Evolutionary conservation across 331 rosid genomes (phyloP), one percentile per base, ranked within the genome.

Genomic region (Malus hybrid): DNA sequence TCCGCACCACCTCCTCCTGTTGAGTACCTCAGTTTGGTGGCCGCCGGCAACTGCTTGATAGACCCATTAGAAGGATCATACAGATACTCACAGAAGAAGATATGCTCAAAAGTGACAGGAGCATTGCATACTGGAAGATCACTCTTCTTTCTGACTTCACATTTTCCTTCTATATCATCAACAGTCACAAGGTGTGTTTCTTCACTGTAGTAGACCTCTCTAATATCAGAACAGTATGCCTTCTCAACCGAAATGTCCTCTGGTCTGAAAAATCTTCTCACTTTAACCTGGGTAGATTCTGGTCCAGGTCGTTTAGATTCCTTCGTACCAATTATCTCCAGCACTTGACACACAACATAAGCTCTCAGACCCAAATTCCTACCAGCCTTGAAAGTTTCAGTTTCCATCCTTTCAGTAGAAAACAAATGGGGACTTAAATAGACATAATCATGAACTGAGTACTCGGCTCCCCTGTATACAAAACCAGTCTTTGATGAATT

Each of bases 331-430:
- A 86, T 66, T 30, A 94, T 74, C 83, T 86, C 96, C 46, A 90
- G 79, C 83, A 92, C 74, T 82, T 94, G 96, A 81, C 97, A 90
- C 57, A 94, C 90, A 71, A 86, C 93, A 80, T 81, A 90, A 71
- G 99, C 82, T 83, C 76, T 90, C 87, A 94, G 74, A 39, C 97
- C 99, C 44, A 94, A 90, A 57, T 94, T 94, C 81, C 97, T 89
- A 62, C 99, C 93, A 81, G 88, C 84, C 82, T 92, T 94, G 70
- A 80, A 69, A 71, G 80, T 82, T 67, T 82, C 95, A 22, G 75
- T 82, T 74, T 84, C 97, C 66, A 68, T 65, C 80, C 70, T 86
- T 61, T 87, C 91, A 76, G 78, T 88, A 8, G 34, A 72, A 83
- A 92, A 87, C 62, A 84, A 82, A 77, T 78, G 78, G 34, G 96